These are phyloP conservation scores for Ajuga reptans DNA, from an alignment of 305 asterid species.

Conservation along the genomic window DNA sequence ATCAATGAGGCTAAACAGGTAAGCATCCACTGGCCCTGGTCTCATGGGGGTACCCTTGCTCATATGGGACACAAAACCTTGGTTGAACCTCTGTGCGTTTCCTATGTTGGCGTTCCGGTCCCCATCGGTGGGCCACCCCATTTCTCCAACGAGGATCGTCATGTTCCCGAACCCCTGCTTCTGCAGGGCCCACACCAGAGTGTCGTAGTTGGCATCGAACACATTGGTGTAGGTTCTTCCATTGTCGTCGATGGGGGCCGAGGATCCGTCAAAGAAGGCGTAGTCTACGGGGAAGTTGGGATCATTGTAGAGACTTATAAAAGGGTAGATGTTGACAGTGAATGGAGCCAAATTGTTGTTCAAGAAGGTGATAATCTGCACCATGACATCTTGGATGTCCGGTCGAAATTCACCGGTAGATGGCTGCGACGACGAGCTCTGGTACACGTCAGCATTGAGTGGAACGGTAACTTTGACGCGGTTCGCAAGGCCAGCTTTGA, in stretches of 20 bases:
- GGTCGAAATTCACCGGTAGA: conserved; percentile 74
- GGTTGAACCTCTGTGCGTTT: conserved; percentile 73
- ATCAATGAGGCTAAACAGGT: conserved; percentile 76
- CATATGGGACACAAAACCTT: conserved; percentile 65
- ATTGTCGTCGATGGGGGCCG: conserved; percentile 62
- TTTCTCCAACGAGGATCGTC: conserved; percentile 69
- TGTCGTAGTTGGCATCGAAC: conserved; percentile 82
- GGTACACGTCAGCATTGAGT: conserved; percentile 78
- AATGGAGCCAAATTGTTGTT: conserved; percentile 58
- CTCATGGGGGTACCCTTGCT: conserved; percentile 78
- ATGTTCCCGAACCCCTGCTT: conserved; percentile 57
- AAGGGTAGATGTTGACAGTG: conserved; percentile 92
- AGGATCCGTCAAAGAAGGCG: conserved; percentile 79
- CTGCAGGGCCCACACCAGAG: conserved; percentile 78
- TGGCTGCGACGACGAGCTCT: conserved; percentile 51
- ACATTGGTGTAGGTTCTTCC: conserved; percentile 70
- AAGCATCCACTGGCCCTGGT: conserved; percentile 70
- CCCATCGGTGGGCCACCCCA: conserved; percentile 97
- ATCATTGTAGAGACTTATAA: conserved; percentile 67
- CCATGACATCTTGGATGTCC: conserved; percentile 51
- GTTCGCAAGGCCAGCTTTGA: conserved; percentile 77
- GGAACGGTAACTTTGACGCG: conserved; percentile 70
- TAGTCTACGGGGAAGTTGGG: conserved; percentile 69
- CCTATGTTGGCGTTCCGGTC: conserved; percentile 44
- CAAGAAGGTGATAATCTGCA: conserved; percentile 61